Conservation (phyloP, 768 basidiomycete genomes). For the Nidularia pulvinata region DNA sequence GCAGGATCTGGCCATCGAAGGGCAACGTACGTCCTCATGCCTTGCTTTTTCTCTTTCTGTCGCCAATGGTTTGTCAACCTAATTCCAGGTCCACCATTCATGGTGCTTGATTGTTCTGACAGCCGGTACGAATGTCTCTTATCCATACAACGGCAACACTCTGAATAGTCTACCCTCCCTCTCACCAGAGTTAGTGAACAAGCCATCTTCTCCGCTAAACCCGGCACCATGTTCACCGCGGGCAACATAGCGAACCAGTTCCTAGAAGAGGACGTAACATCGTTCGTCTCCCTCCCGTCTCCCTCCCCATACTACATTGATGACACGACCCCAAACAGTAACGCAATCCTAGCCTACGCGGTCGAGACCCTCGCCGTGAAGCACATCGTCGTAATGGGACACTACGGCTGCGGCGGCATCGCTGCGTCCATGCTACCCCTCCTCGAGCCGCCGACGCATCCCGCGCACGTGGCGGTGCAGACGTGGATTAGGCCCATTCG, state of each 20-base stretch:
- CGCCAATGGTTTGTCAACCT: no score
- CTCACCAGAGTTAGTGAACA: conserved; percentile 21
- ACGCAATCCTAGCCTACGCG: conserved; percentile 30
- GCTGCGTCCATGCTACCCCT: no score
- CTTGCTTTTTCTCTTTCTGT: no score
- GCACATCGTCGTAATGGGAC: conserved; percentile 35
- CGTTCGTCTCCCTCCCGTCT: no score
- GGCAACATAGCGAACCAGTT: conserved; percentile 35
- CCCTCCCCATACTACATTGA: conserved; percentile 7
- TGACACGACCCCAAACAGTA: conserved; percentile 11
- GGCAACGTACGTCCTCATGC: no score
- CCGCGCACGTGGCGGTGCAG: conserved; percentile 16
- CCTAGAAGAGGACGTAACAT: conserved; percentile 24
- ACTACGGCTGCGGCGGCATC: conserved; percentile 37
- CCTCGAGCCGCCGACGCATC: no score
- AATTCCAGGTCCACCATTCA: no score
- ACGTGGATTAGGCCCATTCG: conserved; percentile 29
- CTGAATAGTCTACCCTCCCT: no score
- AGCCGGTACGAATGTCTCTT: no score
- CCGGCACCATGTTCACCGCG: conserved; percentile 28
- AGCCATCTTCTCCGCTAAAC: conserved; percentile 27
- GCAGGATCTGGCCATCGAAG: no score
- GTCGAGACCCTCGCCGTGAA: conserved; percentile 26
- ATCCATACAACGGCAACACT: no score
- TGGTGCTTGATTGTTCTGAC: no score